phyloP scores from a whole-genome alignment of 2,329 filamentous ascomycete species.

The Sclerotinia glacialis region DNA sequence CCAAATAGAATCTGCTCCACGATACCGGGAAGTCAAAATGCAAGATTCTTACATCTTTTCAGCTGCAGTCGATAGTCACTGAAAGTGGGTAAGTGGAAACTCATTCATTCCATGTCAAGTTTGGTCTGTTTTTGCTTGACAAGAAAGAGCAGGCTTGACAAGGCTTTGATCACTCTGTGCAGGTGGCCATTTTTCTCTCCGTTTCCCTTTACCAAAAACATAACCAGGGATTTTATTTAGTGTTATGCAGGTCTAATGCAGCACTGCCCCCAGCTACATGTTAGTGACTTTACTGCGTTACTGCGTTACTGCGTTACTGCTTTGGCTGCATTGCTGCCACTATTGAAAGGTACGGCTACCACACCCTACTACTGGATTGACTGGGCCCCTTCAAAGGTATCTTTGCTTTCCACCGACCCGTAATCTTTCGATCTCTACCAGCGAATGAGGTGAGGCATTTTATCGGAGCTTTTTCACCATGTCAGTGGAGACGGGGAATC shows the following conservation, averaged over 20 bases:
- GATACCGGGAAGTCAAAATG: conserved; percentile 17
- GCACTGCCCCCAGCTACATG: conserved; percentile 15
- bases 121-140: conserved; percentile 2
- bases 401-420: conserved; percentile 9
- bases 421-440: conserved; percentile 13
- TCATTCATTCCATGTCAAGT: conserved; percentile 2
- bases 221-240: conserved; percentile 13
- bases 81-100: conserved; percentile 20
- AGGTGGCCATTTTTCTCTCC: conserved; percentile 13
- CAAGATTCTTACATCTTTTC: conserved; percentile 21
- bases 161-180: conserved; percentile 10
- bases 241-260: conserved; percentile 20
- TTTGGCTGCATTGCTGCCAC: neutral
- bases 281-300: neutral
- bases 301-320: neutral
- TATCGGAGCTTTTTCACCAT: conserved; percentile 1
- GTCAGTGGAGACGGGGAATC: conserved; percentile 4
- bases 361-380: neutral
- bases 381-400: neutral
- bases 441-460: conserved; percentile 9
- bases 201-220: neutral
- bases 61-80: conserved; percentile 18
- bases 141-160: neutral
- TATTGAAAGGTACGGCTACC: conserved; percentile 2
- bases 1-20: conserved; percentile 19